Percentiles rank a stretch among this genome's conserved stretches.
phyloP scores from a whole-genome alignment of 2,329 filamentous ascomycete species.

The Diaporthe humulicola region DNA sequence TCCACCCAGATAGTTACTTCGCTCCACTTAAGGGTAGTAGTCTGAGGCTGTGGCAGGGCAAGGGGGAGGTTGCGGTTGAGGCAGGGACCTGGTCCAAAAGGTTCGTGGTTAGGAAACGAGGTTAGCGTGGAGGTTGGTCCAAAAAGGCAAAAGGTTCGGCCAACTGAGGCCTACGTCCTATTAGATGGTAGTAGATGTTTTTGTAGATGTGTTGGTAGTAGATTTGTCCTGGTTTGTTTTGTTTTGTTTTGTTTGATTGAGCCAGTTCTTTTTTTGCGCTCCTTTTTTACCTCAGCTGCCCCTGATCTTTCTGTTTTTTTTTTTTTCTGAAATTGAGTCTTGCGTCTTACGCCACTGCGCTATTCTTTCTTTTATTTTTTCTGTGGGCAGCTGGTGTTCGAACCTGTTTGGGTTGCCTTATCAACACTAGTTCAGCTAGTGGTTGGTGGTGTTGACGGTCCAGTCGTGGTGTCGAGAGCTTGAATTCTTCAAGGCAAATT shows the following conservation, averaged over 20 bases:
- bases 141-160: neutral
- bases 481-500: no score
- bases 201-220: neutral
- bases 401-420: neutral
- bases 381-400: conserved; percentile 3
- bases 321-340: neutral
- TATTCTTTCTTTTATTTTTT: neutral
- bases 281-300: conserved; percentile 19
- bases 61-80: no score
- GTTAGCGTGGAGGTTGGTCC: neutral
- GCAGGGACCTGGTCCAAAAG: no score
- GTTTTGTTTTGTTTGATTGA: neutral
- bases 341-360: conserved; percentile 14
- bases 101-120: no score
- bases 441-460: neutral
- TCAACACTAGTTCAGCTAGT: neutral
- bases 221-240: neutral
- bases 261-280: neutral
- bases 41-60: no score
- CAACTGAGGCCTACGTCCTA: conserved; percentile 6
- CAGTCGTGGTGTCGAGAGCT: no score
- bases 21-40: no score
- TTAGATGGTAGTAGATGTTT: neutral
- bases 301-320: neutral
- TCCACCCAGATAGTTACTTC: no score